These are phyloP conservation scores for Yamadazyma epiphylla DNA, from an alignment of 1,139 yeast species.

Conservation along the genomic window DNA sequence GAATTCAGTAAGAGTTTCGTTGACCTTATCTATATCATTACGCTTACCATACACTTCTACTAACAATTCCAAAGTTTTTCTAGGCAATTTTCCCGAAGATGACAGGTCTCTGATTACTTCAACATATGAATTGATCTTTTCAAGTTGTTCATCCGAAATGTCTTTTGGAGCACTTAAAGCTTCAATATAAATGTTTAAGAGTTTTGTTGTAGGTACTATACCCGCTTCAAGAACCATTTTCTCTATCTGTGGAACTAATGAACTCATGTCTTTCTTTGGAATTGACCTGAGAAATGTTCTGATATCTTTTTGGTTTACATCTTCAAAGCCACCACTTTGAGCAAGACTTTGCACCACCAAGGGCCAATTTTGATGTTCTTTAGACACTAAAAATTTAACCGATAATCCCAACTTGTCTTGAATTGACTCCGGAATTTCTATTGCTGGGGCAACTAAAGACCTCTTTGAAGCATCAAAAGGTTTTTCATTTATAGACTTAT, in stretches of 20 bases:
- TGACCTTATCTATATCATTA: slow-evolving; percentile 26
- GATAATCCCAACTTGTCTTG: slow-evolving; percentile 45
- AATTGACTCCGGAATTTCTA: slow-evolving; percentile 40
- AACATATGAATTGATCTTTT: slow-evolving; percentile 22
- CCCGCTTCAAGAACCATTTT: slow-evolving; percentile 32
- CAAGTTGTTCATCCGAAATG: slow-evolving; percentile 20
- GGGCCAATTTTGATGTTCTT: slow-evolving; percentile 52
- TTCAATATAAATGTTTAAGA: slow-evolving; percentile 44
- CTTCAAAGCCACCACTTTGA: slow-evolving; percentile 38
- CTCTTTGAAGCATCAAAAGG: slow-evolving; percentile 7
- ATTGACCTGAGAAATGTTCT: slow-evolving; percentile 39
- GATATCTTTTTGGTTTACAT: slow-evolving; percentile 33
- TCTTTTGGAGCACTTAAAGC: slow-evolving; percentile 28
- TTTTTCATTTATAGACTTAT: slow-evolving; percentile 10
- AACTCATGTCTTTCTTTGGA: slow-evolving; percentile 34
- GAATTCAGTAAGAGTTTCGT: slow-evolving; percentile 46
- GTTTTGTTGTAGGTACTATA: slow-evolving; percentile 25
- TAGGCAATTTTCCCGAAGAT: slow-evolving; percentile 11
- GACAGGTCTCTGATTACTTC: slow-evolving; percentile 13
- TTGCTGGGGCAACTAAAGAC: slow-evolving; percentile 16
- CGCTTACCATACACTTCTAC: slow-evolving; percentile 40
- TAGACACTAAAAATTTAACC: slow-evolving; percentile 41
- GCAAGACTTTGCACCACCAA: slow-evolving; percentile 45
- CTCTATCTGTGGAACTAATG: slow-evolving; percentile 31
- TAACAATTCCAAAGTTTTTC: slow-evolving; percentile 31